Percentiles rank a stretch among this genome's conserved stretches.
These are phyloP conservation scores for Entophlyctis helioformis DNA, from an alignment of 192 early-diverging fungal species.

Conservation along the genomic window DNA sequence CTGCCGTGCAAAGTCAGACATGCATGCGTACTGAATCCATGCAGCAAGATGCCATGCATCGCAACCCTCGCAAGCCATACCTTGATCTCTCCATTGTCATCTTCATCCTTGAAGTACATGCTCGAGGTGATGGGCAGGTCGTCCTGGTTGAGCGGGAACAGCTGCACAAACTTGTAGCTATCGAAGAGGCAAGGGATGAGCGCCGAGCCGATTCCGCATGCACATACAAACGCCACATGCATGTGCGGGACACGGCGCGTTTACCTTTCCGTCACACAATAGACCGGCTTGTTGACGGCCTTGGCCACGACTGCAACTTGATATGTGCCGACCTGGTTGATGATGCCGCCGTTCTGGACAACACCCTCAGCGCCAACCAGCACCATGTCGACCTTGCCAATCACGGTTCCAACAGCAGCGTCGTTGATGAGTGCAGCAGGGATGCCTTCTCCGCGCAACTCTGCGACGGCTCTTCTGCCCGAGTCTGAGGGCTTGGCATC, in stretches of 20 bases:
- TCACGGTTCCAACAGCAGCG: conserved; percentile 84
- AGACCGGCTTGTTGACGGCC: conserved; percentile 88
- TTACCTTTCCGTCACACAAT: conserved; percentile 86
- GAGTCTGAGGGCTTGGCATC: neutral
- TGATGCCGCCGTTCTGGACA: conserved; percentile 91
- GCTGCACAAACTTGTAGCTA: conserved; percentile 91
- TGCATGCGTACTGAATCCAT: too few species aligned
- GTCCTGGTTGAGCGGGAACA: conserved; percentile 91
- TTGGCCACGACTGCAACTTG: conserved; percentile 92
- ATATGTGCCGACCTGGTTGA: conserved; percentile 95
- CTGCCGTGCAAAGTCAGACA: neutral
- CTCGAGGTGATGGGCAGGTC: conserved; percentile 58
- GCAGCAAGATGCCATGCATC: too few species aligned
- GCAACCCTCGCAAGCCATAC: neutral
- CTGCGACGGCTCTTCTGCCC: conserved; percentile 41
- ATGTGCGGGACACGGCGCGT: neutral
- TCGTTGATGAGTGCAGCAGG: conserved; percentile 79
- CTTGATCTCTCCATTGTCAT: conserved; percentile 2
- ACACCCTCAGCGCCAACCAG: conserved; percentile 97
- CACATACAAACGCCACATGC: too few species aligned
- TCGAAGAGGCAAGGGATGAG: neutral
- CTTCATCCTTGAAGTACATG: conserved; percentile 2
- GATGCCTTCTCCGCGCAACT: conserved; percentile 62
- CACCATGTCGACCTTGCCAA: conserved; percentile 93
- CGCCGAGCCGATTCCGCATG: too few species aligned